Conservation (phyloP, 805 yeast genomes). For the Monosporozyma yasuniensis region DNA sequence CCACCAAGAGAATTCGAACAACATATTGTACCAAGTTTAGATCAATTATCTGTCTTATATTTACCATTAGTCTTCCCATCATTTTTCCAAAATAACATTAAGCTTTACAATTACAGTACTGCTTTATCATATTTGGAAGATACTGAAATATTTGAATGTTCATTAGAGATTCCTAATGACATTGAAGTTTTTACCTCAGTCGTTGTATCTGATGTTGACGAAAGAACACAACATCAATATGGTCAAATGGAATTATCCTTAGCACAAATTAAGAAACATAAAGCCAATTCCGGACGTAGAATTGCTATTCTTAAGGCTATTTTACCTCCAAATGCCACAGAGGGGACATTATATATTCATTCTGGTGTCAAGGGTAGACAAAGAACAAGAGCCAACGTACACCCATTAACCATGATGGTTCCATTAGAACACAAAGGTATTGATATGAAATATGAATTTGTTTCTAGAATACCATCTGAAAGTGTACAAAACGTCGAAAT, state of each 20-base stretch:
- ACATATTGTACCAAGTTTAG: slow-evolving; percentile 78
- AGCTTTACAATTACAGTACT: slow-evolving; percentile 61
- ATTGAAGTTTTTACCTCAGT: slow-evolving; percentile 55
- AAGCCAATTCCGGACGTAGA: slow-evolving; percentile 39
- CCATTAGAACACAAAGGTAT: slow-evolving; percentile 68
- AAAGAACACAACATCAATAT: slow-evolving; percentile 10
- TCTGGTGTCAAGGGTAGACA: slow-evolving; percentile 58
- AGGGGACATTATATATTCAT: slow-evolving; percentile 69
- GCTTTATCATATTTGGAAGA: slow-evolving; percentile 67
- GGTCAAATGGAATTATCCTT: slow-evolving; percentile 43
- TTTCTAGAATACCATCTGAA: slow-evolving; percentile 63
- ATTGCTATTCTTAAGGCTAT: slow-evolving; percentile 72
- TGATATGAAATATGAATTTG: slow-evolving; percentile 53
- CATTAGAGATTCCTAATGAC: slow-evolving; percentile 58
- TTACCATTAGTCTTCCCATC: slow-evolving; percentile 85
- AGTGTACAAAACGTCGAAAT: slow-evolving; percentile 62
- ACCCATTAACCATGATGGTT: slow-evolving; percentile 62
- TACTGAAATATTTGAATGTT: slow-evolving; percentile 72
- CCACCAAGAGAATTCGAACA: slow-evolving; percentile 75
- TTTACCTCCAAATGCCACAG: slow-evolving; percentile 56
- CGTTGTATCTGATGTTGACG: slow-evolving; percentile 42
- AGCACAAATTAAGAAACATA: slow-evolving; percentile 71
- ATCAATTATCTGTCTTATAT: slow-evolving; percentile 64
- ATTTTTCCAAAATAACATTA: slow-evolving; percentile 51
- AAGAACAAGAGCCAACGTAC: slow-evolving; percentile 46